Base-by-base conservation (phyloP, 129 eudicot species). In the Erigeron canadensis region DNA sequence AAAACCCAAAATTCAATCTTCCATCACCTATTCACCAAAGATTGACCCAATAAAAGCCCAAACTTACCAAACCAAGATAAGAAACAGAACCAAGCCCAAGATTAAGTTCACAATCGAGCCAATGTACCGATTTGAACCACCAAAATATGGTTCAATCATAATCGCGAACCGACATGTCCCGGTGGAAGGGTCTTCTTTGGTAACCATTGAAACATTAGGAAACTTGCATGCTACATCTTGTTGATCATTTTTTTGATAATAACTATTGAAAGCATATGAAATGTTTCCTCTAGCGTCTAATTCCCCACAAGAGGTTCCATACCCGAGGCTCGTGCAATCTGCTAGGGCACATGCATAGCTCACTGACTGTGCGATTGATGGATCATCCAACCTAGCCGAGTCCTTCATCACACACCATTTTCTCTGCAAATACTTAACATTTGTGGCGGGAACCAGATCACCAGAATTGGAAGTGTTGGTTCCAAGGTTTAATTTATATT, bases 201-300 rank as follows among this genome's bases (percentile, higher is more conserved):
- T 87, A 21, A 87, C 4, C 1, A 58, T 70, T 1, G 94, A 84
- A 11, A 90, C 88, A 17, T 80, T 77, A 2, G 90, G 89, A 65
- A 90, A 90, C 74, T 67, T 69, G 46, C 97, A 90, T 2, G 97
- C 95, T 37, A 58, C 77, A 1, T 79, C 86, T 6, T 43, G 65
- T 83, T 90, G 97, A 70, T 87, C 74, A 7, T 77, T 75, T 42
- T 48, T 73, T 76, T 90, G 97, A 72, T 76, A 90, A 58, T 90
- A 90, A 56, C 85, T 87, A 40, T 90, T 90, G 39, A 87, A 90
- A 43, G 97, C 95, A 63, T 83, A 90, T 2, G 97, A 90, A 39
- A 83, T 44, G 39, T 87, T 90, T 70, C 78, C 79, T 9, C 10
- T 17, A 0, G 78, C 87, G 71, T 87, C 89, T 63, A 90, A 47